Evolutionary conservation across 371 early-diverging fungal species (phyloP), one percentile per base, ranked within the genome.

Genomic region (Capillidium heterosporum): DNA sequence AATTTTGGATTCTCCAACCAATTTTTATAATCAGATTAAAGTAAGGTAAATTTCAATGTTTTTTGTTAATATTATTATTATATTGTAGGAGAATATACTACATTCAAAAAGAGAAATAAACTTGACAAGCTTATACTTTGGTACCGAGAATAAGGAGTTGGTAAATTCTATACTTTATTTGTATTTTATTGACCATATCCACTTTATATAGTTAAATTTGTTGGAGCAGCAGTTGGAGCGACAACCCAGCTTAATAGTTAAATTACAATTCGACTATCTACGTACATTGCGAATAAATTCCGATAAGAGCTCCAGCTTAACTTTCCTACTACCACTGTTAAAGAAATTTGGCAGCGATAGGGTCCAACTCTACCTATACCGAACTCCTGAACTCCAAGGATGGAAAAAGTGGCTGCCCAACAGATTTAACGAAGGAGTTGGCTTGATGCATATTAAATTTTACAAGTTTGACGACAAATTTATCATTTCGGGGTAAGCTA

Each of bases 381-480:
- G 87, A 56, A 89, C 89, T 11, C 91, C 89, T 7, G 82, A 88
- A 62, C 70, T 91, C 27, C 77, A 60, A 3, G 87, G 86, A 7
- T 26, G 81, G 26, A 87, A 88, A 60, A 71, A 67, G 48, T 59
- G 80, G 21, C 67, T 88, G 50, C 95, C 95, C 7, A 78, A 75
- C 53, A 65, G 96, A 32, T 89, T 87, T 65, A 94, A 91, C 64
- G 98, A 97, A 66, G 79, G 74, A 2, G 79, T 93, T 64, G 96
- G 95, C 0, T 68, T 95, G 57, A 84, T 86, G 82, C 98, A 97
- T 65, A 78, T 93, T 60, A 97, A 97, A 65, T 73, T 80, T 11
- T 95, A 89, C 67, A 72, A 82, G 0, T 89, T 91, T 68, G 98
- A 97, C 63, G 79, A 91, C 60, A 65, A 77, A 8, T 64, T 91